Conservation (phyloP, 148 eudicot species). For the Bassia scoparia region DNA sequence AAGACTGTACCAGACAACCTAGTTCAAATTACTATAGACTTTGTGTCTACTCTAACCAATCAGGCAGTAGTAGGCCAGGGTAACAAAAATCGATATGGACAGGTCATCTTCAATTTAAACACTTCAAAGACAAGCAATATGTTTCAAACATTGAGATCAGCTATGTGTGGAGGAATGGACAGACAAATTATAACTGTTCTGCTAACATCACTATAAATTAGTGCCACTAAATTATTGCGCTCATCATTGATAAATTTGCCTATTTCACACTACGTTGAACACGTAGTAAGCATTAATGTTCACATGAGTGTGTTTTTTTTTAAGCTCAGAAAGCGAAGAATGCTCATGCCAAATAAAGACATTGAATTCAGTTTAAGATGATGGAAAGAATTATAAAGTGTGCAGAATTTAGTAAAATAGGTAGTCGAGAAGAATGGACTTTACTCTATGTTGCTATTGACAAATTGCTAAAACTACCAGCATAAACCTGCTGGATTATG, state of each 20-base stretch:
- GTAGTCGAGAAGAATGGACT: slow-evolving; percentile 5
- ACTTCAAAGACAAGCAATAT: slow-evolving; percentile 1
- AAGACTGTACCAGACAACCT: slow-evolving; percentile 5
- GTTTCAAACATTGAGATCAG: not conserved
- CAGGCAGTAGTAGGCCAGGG: not conserved
- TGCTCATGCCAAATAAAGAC: slow-evolving; percentile 6
- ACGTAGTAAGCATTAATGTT: not conserved
- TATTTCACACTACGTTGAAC: not conserved
- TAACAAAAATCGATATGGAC: not conserved
- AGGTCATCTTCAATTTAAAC: slow-evolving; percentile 1
- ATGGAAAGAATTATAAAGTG: not conserved
- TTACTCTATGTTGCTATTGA: slow-evolving; percentile 69
- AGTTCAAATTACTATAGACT: slow-evolving; percentile 1
- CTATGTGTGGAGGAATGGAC: not conserved
- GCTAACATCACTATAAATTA: not conserved
- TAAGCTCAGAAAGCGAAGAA: not conserved
- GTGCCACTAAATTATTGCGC: slow-evolving; percentile 2
- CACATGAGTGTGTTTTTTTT: not conserved
- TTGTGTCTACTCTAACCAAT: slow-evolving; percentile 1
- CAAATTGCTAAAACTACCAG: slow-evolving; percentile 67
- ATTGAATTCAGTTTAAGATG: not conserved
- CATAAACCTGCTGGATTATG: slow-evolving; percentile 65
- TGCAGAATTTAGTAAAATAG: not conserved
- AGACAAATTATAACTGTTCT: not conserved
- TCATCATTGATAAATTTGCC: not conserved